Evolutionary conservation across 1,284 basidiomycete species (phyloP), one percentile per base, ranked within the genome.

Genomic region (Apiotrichum laibachii): DNA sequence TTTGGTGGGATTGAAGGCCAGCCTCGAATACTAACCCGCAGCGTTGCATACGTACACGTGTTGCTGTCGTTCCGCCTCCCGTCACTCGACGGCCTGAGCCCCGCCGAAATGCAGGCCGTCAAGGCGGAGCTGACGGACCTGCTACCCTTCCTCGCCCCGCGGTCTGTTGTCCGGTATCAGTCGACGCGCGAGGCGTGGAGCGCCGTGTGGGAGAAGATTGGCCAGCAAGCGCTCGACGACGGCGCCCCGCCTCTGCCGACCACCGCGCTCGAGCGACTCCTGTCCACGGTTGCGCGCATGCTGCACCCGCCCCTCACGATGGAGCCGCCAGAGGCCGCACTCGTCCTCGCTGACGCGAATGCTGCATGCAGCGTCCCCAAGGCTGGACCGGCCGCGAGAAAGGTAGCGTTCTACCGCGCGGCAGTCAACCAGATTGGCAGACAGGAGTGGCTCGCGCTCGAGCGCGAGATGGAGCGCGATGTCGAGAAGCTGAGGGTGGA

Each of bases 11-110:
- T 35, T 6, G n/a, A n/a, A n/a, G n/a, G n/a, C n/a, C 0, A 39
- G 37, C 26, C 18, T 35, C 16, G 19, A 9, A 1, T 37, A 48
- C 57, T 56, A 55, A 53, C 50, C 26, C 1, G 0, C 57, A 78
- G 77, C 39, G 37, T 78, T 12, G 75, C 72, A 0, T 78, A 78
- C 54, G 13, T 74, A 13, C 75, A 77, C 45, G 60, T 62, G 2
- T 58, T 76, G 6, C 61, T 76, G 2, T 69, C 69, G 0, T 63
- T 65, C 55, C 63, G 73, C 11, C 62, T 78, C 1, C 72, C 73
- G 9, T 71, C 70, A 7, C 66, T 78, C 0, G 50, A 31, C 59
- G 6, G 21, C 53, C 7, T 19, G 26, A 31, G 46, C 10, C 10
- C 19, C 2, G 37, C 46, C 3, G 69, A 34, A 5, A 18, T 11